Evolutionary conservation across 1,139 yeast species (phyloP), one percentile per base, ranked within the genome.

Genomic region (Kurtzmaniella quercitrusa): DNA sequence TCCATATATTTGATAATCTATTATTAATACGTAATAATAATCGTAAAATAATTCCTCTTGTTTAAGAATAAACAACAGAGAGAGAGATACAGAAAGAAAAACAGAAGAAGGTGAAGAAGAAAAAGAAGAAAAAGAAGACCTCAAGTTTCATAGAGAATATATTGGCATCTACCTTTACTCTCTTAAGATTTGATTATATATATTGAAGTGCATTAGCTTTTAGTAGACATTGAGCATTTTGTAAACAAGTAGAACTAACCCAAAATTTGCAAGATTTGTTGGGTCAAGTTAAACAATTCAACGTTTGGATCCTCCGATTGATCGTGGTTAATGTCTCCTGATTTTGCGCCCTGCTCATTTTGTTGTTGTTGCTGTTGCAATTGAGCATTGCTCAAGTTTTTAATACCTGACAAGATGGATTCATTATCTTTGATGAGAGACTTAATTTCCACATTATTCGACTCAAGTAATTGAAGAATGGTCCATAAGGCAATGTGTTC

Each of bases 401-500:
- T 79, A 33, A 81, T 81, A 5, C 82, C 81, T 25, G 72, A 66
- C 43, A 80, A 71, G 16, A 81, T 75, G n/a, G 79, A 69, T 49
- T 71, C 76, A 57, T 81, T 79, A 44, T 70, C 79, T 58, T 83
- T 83, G 40, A 85, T 81, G 55, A 80, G 70, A 9, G 76, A 69
- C 48, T 80, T 79, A 44, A 93, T 79, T 47, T 85, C 85, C 42
- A 68, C 66, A 59, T 90, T 88, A 57, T 86, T 89, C 45, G 95
- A 83, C 66, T 93, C 99, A 51, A 94, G 75, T 51, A 93, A 76
- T 68, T 93, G 98, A 55, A 91, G 75, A 52, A 91, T 86, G 42
- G 97, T 91, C 99, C 99, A 93, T 49, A 91, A 79, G 1, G 98
- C 97, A 65, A 93, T 93, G 62, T 93, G 98, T 66, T 93, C 98